Conservation (phyloP, 306 rosid genomes). For the Sophora flavescens region DNA sequence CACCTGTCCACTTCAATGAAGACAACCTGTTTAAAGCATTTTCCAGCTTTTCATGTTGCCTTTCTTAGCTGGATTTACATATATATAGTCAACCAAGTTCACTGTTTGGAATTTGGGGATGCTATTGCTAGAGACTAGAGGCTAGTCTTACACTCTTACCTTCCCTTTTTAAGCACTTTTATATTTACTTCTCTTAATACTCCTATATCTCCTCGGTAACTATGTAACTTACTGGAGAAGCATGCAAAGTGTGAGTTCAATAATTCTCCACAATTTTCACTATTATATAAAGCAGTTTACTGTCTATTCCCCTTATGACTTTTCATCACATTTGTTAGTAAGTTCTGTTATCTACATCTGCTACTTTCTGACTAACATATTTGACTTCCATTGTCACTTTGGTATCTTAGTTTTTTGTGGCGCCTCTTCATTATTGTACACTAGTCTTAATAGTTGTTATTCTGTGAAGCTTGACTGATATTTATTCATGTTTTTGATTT, state of each 20-base stretch:
- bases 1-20: conserved; percentile 64
- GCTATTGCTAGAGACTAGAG: conserved; percentile 39
- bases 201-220: conserved; percentile 41
- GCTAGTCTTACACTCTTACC: conserved; percentile 30
- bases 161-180: conserved; percentile 32
- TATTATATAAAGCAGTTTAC: conserved; percentile 43
- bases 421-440: conserved; percentile 5
- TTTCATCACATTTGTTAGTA: conserved; percentile 18
- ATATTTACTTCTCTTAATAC: conserved; percentile 17
- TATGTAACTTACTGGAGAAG: conserved; percentile 42
- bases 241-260: conserved; percentile 44
- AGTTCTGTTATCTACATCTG: conserved; percentile 19
- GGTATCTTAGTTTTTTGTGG: conserved; percentile 11
- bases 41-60: conserved; percentile 53
- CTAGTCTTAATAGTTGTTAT: not conserved
- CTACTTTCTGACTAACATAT: not conserved
- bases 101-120: conserved; percentile 29
- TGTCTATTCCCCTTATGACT: conserved; percentile 36
- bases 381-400: conserved; percentile 31
- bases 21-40: conserved; percentile 57
- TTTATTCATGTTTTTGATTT: too few relatives aligned
- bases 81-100: conserved; percentile 44
- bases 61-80: conserved; percentile 53
- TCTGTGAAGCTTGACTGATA: too few relatives aligned
- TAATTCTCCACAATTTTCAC: conserved; percentile 41